Percentiles rank a stretch among this genome's conserved stretches.
phyloP scores from a whole-genome alignment of 148 eudicot species.

The Vaccinium macrocarpon region DNA sequence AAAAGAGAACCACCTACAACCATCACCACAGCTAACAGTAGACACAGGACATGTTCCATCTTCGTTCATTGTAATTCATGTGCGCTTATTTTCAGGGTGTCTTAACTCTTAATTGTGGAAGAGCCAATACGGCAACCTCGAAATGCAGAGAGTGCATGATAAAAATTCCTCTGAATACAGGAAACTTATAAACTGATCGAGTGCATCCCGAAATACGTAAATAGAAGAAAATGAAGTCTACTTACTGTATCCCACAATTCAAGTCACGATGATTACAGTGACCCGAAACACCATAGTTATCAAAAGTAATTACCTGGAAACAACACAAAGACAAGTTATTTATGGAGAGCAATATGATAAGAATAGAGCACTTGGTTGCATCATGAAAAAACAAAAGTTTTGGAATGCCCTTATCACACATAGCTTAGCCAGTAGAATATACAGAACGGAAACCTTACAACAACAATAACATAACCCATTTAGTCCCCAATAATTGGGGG shows the following conservation, averaged over 20 bases:
- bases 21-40: background rate
- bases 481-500: no score
- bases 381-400: background rate
- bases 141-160: background rate
- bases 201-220: background rate
- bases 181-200: background rate
- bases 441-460: background rate
- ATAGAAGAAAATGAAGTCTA: background rate
- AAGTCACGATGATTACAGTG: conserved; percentile 91
- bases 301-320: conserved; percentile 73
- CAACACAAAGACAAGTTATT: background rate
- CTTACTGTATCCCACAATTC: conserved; percentile 66
- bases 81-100: background rate
- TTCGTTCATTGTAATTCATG: background rate
- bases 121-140: background rate
- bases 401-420: background rate
- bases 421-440: background rate
- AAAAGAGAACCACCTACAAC: background rate
- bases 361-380: background rate
- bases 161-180: background rate
- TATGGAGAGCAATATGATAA: background rate
- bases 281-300: conserved; percentile 86
- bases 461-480: no score
- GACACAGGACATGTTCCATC: background rate
- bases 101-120: background rate